phyloP scores from a whole-genome alignment of 768 basidiomycete genomes.

The Kwoniella pini region DNA sequence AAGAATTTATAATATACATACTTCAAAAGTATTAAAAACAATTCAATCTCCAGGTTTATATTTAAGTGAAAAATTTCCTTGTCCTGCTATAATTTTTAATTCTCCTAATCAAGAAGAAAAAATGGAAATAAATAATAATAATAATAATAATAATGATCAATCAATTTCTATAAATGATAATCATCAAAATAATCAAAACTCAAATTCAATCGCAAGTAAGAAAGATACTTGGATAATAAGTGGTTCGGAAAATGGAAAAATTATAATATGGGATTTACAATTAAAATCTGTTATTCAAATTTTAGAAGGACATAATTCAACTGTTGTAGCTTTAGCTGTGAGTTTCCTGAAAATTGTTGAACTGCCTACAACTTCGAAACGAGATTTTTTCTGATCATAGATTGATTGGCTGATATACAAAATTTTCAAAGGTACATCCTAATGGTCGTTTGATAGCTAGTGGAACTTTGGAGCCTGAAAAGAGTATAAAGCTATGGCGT shows the following conservation, averaged over 20 bases:
- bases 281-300: slow-evolving; percentile 70
- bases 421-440: slow-evolving; percentile 85
- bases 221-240: slow-evolving; percentile 66
- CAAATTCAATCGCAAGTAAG: no score
- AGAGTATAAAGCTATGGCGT: slow-evolving; percentile 77
- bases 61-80: slow-evolving; percentile 81
- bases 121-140: slow-evolving; percentile 55
- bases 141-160: not conserved
- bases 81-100: slow-evolving; percentile 56
- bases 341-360: no score
- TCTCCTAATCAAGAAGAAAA: slow-evolving; percentile 39
- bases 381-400: no score
- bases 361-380: no score
- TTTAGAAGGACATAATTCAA: slow-evolving; percentile 62
- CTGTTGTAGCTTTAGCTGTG: slow-evolving; percentile 75
- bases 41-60: slow-evolving; percentile 68
- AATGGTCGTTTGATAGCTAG: slow-evolving; percentile 74
- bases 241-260: slow-evolving; percentile 85
- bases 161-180: not conserved
- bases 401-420: no score
- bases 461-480: slow-evolving; percentile 85
- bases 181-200: not conserved
- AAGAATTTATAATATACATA: slow-evolving; percentile 91
- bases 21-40: slow-evolving; percentile 87
- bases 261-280: slow-evolving; percentile 89